Percentiles rank a stretch among this genome's conserved stretches.
These are phyloP conservation scores for Pseudopediastrum boryanum DNA, from an alignment of 139 green algal genomes.

Conservation along the genomic window DNA sequence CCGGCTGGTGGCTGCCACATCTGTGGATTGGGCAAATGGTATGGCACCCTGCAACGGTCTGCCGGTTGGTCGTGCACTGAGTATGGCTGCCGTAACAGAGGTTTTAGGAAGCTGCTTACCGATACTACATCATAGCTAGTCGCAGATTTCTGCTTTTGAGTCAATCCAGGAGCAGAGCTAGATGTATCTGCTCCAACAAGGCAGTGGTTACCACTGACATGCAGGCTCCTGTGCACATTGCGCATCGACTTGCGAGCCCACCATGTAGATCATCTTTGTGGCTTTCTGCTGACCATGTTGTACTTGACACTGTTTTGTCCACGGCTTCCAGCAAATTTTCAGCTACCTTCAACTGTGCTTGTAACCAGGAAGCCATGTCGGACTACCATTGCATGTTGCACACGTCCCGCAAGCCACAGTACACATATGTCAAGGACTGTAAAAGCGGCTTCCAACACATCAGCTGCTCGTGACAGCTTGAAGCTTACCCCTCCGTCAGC, in stretches of 20 bases:
- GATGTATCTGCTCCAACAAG: background rate
- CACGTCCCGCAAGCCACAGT: no score
- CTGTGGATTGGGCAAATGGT: no score
- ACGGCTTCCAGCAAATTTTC: conserved; percentile 72
- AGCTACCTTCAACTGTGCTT: conserved; percentile 52
- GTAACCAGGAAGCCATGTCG: conserved; percentile 51
- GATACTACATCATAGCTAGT: background rate
- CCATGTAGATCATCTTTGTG: background rate
- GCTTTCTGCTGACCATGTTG: conserved; percentile 1
- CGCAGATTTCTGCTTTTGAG: background rate
- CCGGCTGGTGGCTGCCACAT: no score
- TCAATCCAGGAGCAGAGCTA: background rate
- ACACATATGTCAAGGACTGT: no score
- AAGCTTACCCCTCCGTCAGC: no score
- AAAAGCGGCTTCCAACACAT: no score
- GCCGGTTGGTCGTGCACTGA: no score
- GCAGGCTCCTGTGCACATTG: background rate
- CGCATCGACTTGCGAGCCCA: background rate
- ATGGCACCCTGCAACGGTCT: no score
- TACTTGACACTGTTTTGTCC: conserved; percentile 64
- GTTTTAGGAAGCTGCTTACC: background rate
- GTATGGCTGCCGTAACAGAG: no score
- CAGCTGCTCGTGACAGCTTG: no score
- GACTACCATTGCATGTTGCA: no score
- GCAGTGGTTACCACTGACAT: background rate